These are phyloP conservation scores for Fusarium chlamydosporum DNA, from an alignment of 2,329 filamentous ascomycete genomes.

Conservation along the genomic window DNA sequence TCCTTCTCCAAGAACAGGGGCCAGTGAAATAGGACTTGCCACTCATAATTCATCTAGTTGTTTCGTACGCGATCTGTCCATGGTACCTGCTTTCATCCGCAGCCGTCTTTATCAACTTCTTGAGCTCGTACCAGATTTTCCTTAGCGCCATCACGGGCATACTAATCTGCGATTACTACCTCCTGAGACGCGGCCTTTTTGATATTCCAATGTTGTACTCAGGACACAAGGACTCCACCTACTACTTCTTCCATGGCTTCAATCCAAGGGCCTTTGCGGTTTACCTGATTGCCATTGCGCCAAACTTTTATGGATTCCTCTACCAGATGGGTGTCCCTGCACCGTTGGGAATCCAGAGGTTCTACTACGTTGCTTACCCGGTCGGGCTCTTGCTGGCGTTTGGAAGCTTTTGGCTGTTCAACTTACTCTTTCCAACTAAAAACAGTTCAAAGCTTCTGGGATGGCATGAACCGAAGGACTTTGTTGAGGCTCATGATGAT, in stretches of 20 bases:
- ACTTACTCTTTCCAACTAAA: neutral
- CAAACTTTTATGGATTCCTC: constrained; percentile 24
- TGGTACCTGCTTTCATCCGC: constrained; percentile 22
- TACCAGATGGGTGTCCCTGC: constrained; percentile 15
- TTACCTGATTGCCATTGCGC: constrained; percentile 14
- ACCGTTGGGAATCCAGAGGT: constrained; percentile 7
- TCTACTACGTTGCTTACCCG: constrained; percentile 12
- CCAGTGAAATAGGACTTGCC: accelerated
- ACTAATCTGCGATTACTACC: constrained; percentile 24
- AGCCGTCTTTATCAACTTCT: constrained; percentile 22
- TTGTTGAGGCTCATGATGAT: constrained; percentile 3
- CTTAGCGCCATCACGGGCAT: constrained; percentile 22
- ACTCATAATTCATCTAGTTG: neutral
- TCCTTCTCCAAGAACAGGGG: no score
- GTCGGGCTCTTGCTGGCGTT: constrained; percentile 1
- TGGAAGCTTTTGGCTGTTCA: constrained; percentile 12
- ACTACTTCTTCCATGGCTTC: constrained; percentile 20
- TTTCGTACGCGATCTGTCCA: constrained; percentile 14
- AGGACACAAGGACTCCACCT: neutral
- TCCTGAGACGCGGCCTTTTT: neutral
- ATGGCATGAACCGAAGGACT: constrained; percentile 11
- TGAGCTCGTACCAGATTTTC: constrained; percentile 28
- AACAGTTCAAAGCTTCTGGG: neutral
- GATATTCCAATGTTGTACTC: constrained; percentile 23
- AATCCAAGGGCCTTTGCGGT: constrained; percentile 1